Evolutionary conservation across 768 basidiomycete genomes (phyloP), one percentile per base, ranked within the genome.

Genomic region (Mycena floridula): DNA sequence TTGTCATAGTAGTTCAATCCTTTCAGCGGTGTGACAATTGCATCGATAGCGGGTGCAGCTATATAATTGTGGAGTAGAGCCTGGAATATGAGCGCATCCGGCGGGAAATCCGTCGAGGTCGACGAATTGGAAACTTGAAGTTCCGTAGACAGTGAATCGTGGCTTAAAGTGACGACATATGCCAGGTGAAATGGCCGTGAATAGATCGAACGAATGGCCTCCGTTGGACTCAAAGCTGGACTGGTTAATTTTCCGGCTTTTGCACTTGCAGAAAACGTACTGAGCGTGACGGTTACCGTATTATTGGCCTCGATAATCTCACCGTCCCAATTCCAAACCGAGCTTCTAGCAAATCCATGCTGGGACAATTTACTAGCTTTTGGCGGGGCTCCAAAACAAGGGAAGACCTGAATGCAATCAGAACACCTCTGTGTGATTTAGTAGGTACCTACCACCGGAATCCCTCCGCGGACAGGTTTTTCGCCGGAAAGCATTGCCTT

Each of bases 51-150:
- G 37, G 85, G 79, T 37, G 79, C 77, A 8, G 74, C 76, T 51
- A 96, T 74, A 65, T 99, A 99, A 40, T 79, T 92, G 64, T 99
- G 96, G 43, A 99, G 74, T 37, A 98, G 73, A 2, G 92, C 87
- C 61, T 99, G 96, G 70, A 95, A 98, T 58, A 85, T 80, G 32
- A 97, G 73, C 4, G 57, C 50, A 35, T 76, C 70, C 0, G 66
- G 56, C 3, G 62, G 64, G 40, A 59, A 60, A 4, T 52, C 49
- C 18, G 62, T 61, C 13, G 70, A 66, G 2, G 63, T 54, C 6
- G 79, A 79, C 0, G 79, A 72, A 57, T 96, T 95, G 50, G 72
- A 72, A 50, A 98, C 85, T 56, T 88, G 82, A 5, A 96, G 72
- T 56, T 85, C 79, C 26, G 91, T 89, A 50, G 73, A 77, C 51